Evolutionary conservation across 2,329 filamentous ascomycete genomes (phyloP).

Genomic region (Chrysoporthe austroafricana): DNA sequence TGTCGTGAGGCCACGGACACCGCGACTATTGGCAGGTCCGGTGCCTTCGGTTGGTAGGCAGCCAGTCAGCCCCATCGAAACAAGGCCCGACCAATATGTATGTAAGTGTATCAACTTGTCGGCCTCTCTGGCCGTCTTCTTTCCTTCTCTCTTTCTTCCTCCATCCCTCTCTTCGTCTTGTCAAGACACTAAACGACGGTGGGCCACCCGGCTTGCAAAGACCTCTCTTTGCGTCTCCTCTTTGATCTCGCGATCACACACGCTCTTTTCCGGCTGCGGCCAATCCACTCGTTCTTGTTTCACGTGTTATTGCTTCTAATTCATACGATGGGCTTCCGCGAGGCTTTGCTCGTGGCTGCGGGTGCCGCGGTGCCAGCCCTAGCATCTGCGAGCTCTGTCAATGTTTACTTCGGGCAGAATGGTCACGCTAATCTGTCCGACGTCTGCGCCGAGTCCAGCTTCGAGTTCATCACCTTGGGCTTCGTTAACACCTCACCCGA

Average conservation of each 20-base stretch:
- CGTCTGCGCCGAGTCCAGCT: conserved; percentile 39
- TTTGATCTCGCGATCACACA: conserved; percentile 34
- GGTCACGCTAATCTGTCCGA: conserved; percentile 33
- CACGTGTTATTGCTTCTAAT: conserved; percentile 26
- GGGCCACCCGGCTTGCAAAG: conserved; percentile 36
- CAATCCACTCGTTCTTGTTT: conserved; percentile 31
- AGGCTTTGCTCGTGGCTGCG: conserved; percentile 18
- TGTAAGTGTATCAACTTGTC: conserved; percentile 12
- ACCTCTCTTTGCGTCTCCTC: conserved; percentile 41
- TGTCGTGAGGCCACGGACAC: conserved; percentile 5
- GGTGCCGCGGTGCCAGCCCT: conserved; percentile 32
- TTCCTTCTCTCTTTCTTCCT: conserved; percentile 14
- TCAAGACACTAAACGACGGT: conserved; percentile 35
- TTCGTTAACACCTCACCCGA: conserved; percentile 46
- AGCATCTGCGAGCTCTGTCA: conserved; percentile 24
- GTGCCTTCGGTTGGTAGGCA: neutral
- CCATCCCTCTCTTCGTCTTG: conserved; percentile 30
- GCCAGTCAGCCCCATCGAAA: neutral
- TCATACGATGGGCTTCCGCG: conserved; percentile 29
- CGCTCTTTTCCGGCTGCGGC: conserved; percentile 34
- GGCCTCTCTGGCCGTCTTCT: conserved; percentile 13
- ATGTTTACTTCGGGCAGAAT: conserved; percentile 36
- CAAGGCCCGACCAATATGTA: neutral
- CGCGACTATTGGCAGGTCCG: neutral
- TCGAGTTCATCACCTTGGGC: conserved; percentile 46